Evolutionary conservation across 2,329 filamentous ascomycete species (phyloP), one percentile per base, ranked within the genome.

Genomic region (Colletotrichum tropicale): DNA sequence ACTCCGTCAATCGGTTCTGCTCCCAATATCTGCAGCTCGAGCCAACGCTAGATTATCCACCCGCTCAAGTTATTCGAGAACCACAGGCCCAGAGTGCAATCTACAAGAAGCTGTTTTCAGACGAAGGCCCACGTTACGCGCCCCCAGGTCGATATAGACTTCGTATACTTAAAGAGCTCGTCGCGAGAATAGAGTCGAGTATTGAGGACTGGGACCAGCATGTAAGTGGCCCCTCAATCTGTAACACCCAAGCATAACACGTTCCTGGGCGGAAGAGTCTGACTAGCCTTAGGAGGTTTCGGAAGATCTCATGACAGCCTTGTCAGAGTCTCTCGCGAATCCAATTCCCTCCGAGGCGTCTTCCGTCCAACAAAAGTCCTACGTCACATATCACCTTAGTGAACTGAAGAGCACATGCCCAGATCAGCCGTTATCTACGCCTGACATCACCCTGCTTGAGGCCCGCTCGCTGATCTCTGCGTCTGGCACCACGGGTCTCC

Each of bases 131-230:
- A 65, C 83, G 86, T 66, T 89, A 90, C 79, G 86, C 90, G 9
- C 94, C 94, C 21, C 93, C 94, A 9, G 86, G 88, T 24, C 87
- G 93, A 67, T 98, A 98, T 81, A 92, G 93, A 78, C 84, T 94
- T 18, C 90, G 92, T 75, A 90, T 95, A 1, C 84, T 98, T 67
- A 98, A 98, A 82, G 87, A 91, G 77, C 88, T 98, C 38, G 86
- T 95, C 15, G 85, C 88, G 9, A 90, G 88, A 72, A 92, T 98
- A 68, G 95, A 98, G 83, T 86, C 88, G 34, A 91, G 93, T 38
- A 95, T 98, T 64, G 88, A 91, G 73, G 92, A 98, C 83, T 96
- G 95, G 84, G 94, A 98, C 79, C 89, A 95, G 88, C 92, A 98
- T 93, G 96, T 98, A 93, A 88, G 94, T 87, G 43, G 13, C 65